These are phyloP conservation scores for Bisporella sp. DNA, from an alignment of 2,329 filamentous ascomycete species.

Conservation along the genomic window DNA sequence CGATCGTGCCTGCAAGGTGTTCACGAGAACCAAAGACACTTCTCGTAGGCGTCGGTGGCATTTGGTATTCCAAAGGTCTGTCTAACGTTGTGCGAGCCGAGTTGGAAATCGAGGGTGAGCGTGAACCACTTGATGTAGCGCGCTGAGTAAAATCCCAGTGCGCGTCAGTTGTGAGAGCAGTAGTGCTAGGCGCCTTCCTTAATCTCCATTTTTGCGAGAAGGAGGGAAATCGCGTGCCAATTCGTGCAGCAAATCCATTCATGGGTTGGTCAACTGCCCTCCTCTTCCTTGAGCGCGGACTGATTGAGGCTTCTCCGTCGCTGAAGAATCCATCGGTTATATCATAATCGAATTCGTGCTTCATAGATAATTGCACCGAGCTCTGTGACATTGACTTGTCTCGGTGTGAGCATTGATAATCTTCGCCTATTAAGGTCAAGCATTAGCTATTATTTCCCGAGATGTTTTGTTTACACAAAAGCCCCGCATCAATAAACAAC, in stretches of 20 bases:
- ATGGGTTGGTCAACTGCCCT: slow-evolving; percentile 53
- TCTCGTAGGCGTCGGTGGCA: slow-evolving; percentile 55
- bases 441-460: slow-evolving; percentile 9
- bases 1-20: slow-evolving; percentile 41
- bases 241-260: slow-evolving; percentile 54
- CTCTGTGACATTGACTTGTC: slow-evolving; percentile 28
- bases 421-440: slow-evolving; percentile 44
- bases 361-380: slow-evolving; percentile 31
- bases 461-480: slow-evolving; percentile 1
- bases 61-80: slow-evolving; percentile 39
- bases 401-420: slow-evolving; percentile 50
- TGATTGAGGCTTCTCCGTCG: slow-evolving; percentile 49
- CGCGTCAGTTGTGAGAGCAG: slow-evolving; percentile 14
- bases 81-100: slow-evolving; percentile 42
- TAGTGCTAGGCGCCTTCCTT: slow-evolving; percentile 33
- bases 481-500: slow-evolving; percentile 29
- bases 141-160: slow-evolving; percentile 34
- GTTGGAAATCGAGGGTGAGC: slow-evolving; percentile 70
- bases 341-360: slow-evolving; percentile 55
- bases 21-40: slow-evolving; percentile 53
- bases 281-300: slow-evolving; percentile 48
- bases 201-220: slow-evolving; percentile 47
- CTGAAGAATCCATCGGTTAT: slow-evolving; percentile 54
- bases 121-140: slow-evolving; percentile 54
- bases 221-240: slow-evolving; percentile 53